phyloP scores from a whole-genome alignment of 805 yeast genomes.

The Lachancea quebecensis region DNA sequence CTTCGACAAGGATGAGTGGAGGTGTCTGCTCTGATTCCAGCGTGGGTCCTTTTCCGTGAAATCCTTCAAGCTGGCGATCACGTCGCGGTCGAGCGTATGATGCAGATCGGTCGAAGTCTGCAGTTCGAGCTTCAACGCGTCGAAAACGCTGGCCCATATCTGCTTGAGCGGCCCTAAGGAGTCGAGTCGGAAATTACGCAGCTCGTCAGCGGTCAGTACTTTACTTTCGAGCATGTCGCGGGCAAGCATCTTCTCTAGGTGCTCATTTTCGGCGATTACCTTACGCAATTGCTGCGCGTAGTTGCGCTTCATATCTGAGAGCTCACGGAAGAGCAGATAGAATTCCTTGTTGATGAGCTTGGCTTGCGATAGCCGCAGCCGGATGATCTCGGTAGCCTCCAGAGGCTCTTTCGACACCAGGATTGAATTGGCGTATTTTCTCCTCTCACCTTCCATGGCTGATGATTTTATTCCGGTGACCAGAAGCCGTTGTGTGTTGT shows the following conservation, averaged over 20 bases:
- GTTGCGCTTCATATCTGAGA: conserved; percentile 40
- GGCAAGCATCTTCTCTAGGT: conserved; percentile 31
- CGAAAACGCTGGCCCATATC: conserved; percentile 40
- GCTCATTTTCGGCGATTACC: conserved; percentile 27
- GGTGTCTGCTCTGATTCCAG: conserved; percentile 47
- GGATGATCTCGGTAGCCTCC: conserved; percentile 53
- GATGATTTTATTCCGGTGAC: neutral
- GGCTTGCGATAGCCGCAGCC: conserved; percentile 50
- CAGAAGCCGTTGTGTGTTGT: neutral
- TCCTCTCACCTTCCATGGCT: conserved; percentile 26
- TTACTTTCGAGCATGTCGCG: conserved; percentile 32
- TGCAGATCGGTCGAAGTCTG: conserved; percentile 44
- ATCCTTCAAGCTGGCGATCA: conserved; percentile 47
- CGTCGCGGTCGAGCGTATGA: conserved; percentile 44
- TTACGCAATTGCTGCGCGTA: conserved; percentile 44
- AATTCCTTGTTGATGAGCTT: conserved; percentile 52
- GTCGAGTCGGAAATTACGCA: conserved; percentile 43
- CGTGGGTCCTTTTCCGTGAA: conserved; percentile 47
- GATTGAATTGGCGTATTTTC: conserved; percentile 36
- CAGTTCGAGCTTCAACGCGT: conserved; percentile 40
- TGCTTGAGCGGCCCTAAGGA: conserved; percentile 40
- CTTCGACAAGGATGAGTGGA: conserved; percentile 39
- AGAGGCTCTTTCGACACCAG: conserved; percentile 44
- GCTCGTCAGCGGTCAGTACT: conserved; percentile 38
- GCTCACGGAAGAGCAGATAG: conserved; percentile 52